Evolutionary conservation across 2,329 filamentous ascomycete genomes (phyloP), one percentile per base, ranked within the genome.

Genomic region (Chaetothyriales sp.): DNA sequence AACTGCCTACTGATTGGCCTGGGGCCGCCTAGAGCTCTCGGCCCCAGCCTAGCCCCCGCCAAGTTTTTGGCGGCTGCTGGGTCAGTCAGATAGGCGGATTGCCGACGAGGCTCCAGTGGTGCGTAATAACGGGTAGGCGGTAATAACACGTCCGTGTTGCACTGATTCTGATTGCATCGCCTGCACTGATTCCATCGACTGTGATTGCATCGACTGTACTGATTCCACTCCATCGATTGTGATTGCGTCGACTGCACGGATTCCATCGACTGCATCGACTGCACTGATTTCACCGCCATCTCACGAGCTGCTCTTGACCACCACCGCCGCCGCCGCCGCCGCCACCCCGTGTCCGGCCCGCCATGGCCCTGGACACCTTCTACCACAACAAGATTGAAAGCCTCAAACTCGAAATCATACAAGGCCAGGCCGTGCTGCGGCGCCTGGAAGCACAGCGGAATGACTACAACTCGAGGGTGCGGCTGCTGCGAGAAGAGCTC

Each of bases 361-460:
- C 67, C 69, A 98, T 98, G 92, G 89, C 90, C 80, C 86, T 98
- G 74, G 92, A 97, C 73, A 94, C 86, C 73, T 98, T 95, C 76
- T 98, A 94, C 72, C 87, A 92, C 75, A 97, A 97, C 78, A 98
- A 98, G 79, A 97, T 97, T 74, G 92, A 98, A 86, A 83, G 86
- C 70, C 95, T 97, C 86, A 97, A 97, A 85, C 89, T 98, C 70
- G 90, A 98, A 81, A 98, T 98, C 69, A 90, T 98, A 69, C 90
- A 97, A 73, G 90, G 92, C 52, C 92, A 98, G 74, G 90, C 92
- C 52, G 89, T 95, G 53, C 77, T 98, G 57, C 85, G 92, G 62
- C 83, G 92, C 67, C 80, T 98, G 63, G 92, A 98, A 77, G 92
- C 92, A 62, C 94, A 98, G 72, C 83, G 92, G 61, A 98, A 98